Percentiles rank a stretch among this genome's conserved stretches.
Conservation (phyloP, 805 yeast species). For the Candida peoriensis region DNA sequence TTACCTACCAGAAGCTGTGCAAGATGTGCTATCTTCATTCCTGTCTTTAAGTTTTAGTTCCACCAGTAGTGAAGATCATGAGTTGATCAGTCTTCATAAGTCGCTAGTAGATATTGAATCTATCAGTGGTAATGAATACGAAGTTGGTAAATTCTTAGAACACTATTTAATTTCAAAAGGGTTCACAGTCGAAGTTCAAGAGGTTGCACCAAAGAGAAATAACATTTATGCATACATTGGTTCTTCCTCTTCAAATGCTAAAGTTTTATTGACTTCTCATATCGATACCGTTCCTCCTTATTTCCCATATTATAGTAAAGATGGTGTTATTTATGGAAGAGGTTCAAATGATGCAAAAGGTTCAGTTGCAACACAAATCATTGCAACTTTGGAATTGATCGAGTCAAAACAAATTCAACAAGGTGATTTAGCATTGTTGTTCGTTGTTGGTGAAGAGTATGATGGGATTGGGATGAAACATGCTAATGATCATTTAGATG, state of each 20-base stretch:
- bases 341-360: conserved; percentile 72
- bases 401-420: conserved; percentile 33
- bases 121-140: conserved; percentile 15
- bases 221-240: conserved; percentile 54
- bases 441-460: conserved; percentile 70
- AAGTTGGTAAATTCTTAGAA: conserved; percentile 14
- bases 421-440: conserved; percentile 55
- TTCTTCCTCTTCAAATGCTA: conserved; percentile 36
- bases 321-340: conserved; percentile 53
- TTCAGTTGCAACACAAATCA: conserved; percentile 58
- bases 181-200: conserved; percentile 45
- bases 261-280: conserved; percentile 54
- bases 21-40: too few species aligned
- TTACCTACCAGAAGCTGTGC: too few species aligned
- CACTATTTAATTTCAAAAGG: conserved; percentile 28
- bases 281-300: conserved; percentile 72
- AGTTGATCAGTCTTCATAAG: conserved; percentile 21
- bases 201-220: conserved; percentile 31
- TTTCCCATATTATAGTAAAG: conserved; percentile 42
- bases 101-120: conserved; percentile 23
- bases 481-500: conserved; percentile 32
- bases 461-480: conserved; percentile 57
- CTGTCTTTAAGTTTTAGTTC: too few species aligned
- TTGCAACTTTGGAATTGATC: conserved; percentile 45
- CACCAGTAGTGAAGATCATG: conserved; percentile 16